phyloP scores from a whole-genome alignment of 768 basidiomycete species.

The Cyclocybe aegerita region DNA sequence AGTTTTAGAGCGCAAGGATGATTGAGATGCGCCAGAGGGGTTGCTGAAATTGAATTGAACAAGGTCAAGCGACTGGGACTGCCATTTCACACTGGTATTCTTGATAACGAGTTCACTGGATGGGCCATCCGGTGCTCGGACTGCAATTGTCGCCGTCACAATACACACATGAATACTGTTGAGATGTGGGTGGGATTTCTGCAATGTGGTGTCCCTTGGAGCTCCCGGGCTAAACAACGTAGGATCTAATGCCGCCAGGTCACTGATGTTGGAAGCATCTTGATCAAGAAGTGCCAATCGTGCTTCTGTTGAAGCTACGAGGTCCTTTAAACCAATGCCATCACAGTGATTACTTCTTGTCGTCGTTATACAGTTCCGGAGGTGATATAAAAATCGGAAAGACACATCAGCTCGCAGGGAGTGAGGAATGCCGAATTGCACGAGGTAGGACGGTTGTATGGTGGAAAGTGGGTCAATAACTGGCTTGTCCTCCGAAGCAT shows the following conservation, averaged over 20 bases:
- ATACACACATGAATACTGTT: slow-evolving; percentile 19
- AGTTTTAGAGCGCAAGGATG: slow-evolving; percentile 38
- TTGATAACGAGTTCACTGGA: slow-evolving; percentile 36
- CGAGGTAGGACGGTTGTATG: slow-evolving; percentile 80
- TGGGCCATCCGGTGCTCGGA: slow-evolving; percentile 34
- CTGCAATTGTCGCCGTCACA: slow-evolving; percentile 23
- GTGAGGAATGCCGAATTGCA: slow-evolving; percentile 72
- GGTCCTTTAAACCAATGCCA: slow-evolving; percentile 23
- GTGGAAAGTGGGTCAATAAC: slow-evolving; percentile 77
- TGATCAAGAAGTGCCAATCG: slow-evolving; percentile 37
- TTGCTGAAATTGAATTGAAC: slow-evolving; percentile 24
- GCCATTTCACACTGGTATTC: slow-evolving; percentile 26
- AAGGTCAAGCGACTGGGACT: slow-evolving; percentile 21
- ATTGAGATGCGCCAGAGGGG: slow-evolving; percentile 41
- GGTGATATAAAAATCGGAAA: slow-evolving; percentile 78
- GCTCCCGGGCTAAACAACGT: slow-evolving; percentile 19
- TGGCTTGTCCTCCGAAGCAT: slow-evolving; percentile 45
- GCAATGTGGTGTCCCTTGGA: neutral
- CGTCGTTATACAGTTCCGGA: slow-evolving; percentile 64
- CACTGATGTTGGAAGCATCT: slow-evolving; percentile 34
- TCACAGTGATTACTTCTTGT: slow-evolving; percentile 21
- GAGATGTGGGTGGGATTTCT: neutral
- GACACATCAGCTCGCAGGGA: slow-evolving; percentile 63
- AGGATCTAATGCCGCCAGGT: slow-evolving; percentile 28
- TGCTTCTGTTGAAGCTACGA: slow-evolving; percentile 29